Base-by-base conservation (phyloP, 202 grass and related monocot genomes). In the Alloteropsis angusta region DNA sequence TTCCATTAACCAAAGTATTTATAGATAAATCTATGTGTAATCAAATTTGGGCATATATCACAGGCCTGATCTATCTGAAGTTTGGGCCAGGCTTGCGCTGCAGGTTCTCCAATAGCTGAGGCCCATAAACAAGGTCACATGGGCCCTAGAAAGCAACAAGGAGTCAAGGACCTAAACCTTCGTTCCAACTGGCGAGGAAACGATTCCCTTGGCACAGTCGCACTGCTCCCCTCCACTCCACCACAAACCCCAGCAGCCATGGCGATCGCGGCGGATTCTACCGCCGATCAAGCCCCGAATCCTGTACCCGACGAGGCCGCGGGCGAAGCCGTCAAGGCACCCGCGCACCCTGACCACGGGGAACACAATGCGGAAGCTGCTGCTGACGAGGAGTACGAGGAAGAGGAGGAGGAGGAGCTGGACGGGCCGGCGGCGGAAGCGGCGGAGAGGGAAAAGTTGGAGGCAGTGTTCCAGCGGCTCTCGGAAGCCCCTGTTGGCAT, bases 341-440 rank as follows among this genome's bases (percentile, higher is more conserved):
- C 79, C 39, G 10, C 47, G 22, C 58, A 71, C 2, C 67, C 72
- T 9, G 56, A 74, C 45, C 38, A 7, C 14, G 83, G 59, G 3
- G 85, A 68, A 28, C 32, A 28, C 47, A 72, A 75, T 12, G 84
- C 72, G 47, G 78, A 56, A 65, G 80, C 71, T 18, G 60, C 71
- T 18, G 60, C 42, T 5, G 86, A 84, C 45, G 82, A 77, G 39
- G 80, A 81, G 12, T 41, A 87, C 5, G 75, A 85, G 18, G 84
- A 86, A 6, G 78, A 84, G 3, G 76, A 79, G 1, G 82, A 85
- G 16, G 93, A 87, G 41, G 82, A 88, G 37, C 72, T 75, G 21
- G 81, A 85, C 5, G 84, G 73, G 72, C 65, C 58, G 39, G 61
- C 70, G 47, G 87, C 58, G 53, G 35, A 59, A 5, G 78, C 30